phyloP scores from a whole-genome alignment of 2,329 filamentous ascomycete species.

The Myotisia sp. region DNA sequence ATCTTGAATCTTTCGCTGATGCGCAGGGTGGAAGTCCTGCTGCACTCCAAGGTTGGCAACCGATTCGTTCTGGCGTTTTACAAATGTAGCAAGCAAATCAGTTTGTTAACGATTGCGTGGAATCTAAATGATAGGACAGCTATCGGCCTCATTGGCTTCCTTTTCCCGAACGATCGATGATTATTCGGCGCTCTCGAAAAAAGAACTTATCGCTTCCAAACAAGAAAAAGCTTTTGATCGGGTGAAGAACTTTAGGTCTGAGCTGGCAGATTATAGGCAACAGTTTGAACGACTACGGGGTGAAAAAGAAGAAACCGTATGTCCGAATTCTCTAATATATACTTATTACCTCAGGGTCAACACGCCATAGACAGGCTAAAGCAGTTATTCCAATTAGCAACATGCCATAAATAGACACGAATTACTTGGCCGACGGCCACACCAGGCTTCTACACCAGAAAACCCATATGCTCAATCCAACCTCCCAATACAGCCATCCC shows the following conservation, averaged over 20 bases:
- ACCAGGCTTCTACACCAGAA: slow-evolving; percentile 65
- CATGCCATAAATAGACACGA: slow-evolving; percentile 60
- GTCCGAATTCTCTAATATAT: slow-evolving; percentile 14
- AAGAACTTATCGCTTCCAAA: slow-evolving; percentile 81
- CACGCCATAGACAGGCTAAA: neutral
- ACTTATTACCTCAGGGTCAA: too few relatives aligned
- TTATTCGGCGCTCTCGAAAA: slow-evolving; percentile 69
- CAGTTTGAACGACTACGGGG: slow-evolving; percentile 66
- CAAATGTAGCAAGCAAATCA: slow-evolving; percentile 20
- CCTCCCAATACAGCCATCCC: slow-evolving; percentile 27
- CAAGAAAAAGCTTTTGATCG: slow-evolving; percentile 81
- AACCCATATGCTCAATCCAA: slow-evolving; percentile 70
- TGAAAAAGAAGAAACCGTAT: slow-evolving; percentile 57
- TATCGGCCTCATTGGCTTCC: slow-evolving; percentile 63
- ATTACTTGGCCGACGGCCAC: slow-evolving; percentile 71
- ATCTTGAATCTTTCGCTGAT: slow-evolving; percentile 57
- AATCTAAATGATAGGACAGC: slow-evolving; percentile 48
- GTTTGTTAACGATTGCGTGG: too few relatives aligned
- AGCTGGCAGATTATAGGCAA: slow-evolving; percentile 64
- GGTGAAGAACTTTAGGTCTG: slow-evolving; percentile 68
- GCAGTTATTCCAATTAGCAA: slow-evolving; percentile 30
- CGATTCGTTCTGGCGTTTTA: too few relatives aligned
- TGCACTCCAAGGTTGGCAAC: slow-evolving; percentile 42
- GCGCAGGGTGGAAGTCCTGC: slow-evolving; percentile 43
- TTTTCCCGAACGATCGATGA: slow-evolving; percentile 87